Percentiles rank a stretch among this genome's conserved stretches.
These are phyloP conservation scores for Bipolaris zeicola DNA, from an alignment of 2,329 filamentous ascomycete genomes.

Conservation along the genomic window DNA sequence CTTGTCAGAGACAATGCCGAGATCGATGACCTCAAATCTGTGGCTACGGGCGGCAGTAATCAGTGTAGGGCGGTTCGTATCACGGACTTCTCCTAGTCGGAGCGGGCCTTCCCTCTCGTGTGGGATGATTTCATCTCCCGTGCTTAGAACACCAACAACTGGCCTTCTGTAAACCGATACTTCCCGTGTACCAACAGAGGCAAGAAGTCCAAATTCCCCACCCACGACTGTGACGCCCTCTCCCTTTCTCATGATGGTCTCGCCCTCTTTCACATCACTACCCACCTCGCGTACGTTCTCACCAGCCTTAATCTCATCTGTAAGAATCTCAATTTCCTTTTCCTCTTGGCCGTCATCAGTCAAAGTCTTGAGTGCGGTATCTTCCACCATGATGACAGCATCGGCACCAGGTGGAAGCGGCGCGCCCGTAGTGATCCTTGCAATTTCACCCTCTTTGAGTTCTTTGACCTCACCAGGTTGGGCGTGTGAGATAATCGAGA, in stretches of 20 bases:
- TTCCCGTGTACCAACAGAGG: conserved; percentile 76
- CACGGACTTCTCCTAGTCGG: conserved; percentile 81
- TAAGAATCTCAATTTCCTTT: conserved; percentile 83
- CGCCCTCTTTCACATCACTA: conserved; percentile 76
- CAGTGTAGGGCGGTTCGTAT: conserved; percentile 89
- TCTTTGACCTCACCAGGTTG: conserved; percentile 69
- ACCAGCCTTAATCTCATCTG: conserved; percentile 72
- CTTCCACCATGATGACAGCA: conserved; percentile 95
- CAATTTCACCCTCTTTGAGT: conserved; percentile 75
- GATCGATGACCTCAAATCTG: conserved; percentile 79
- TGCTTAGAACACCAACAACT: conserved; percentile 84
- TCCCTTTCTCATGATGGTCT: conserved; percentile 74
- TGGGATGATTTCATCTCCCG: conserved; percentile 90
- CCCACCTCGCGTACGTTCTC: conserved; percentile 93
- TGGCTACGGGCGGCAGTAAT: conserved; percentile 75
- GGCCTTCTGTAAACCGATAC: conserved; percentile 78
- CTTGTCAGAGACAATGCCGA: conserved; percentile 82
- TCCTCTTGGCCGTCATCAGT: conserved; percentile 85
- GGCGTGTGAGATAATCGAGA: conserved; percentile 85
- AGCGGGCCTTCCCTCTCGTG: conserved; percentile 69
- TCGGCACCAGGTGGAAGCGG: conserved; percentile 87
- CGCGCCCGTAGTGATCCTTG: conserved; percentile 92
- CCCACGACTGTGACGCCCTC: conserved; percentile 85
- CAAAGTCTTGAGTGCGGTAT: conserved; percentile 76
- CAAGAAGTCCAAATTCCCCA: conserved; percentile 88